Evolutionary conservation across 345 rosid species (phyloP), one percentile per base, ranked within the genome.

Genomic region (Populus nigra): DNA sequence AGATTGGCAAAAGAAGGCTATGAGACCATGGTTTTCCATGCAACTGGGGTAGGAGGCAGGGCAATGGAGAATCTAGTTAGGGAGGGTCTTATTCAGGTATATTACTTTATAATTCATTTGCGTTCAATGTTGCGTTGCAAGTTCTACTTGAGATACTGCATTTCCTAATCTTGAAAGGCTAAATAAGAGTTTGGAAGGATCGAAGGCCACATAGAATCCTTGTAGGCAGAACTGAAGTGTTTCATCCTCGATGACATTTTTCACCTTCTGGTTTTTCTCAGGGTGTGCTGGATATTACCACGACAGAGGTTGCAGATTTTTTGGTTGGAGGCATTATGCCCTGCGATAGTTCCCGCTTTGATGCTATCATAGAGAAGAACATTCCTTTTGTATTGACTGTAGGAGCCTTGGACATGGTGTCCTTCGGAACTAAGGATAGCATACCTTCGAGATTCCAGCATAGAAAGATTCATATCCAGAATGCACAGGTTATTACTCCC

Each of bases 401-500:
- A 5, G 99, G 98, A 68, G 99, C 98, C 66, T 86, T 93, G 81
- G 99, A 95, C 84, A 92, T 91, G 96, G 99, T 91, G 82, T 93
- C 89, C 82, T 95, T 95, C 87, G 99, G 97, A 79, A 72, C 92
- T 69, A 89, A 79, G 84, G 90, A 91, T 41, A 86, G 96, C 75
- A 89, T 91, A 78, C 98, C 96, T 80, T 79, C 91, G 61, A 73
- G 67, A n/a, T 90, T 91, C 76, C 90, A 87, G 76, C 83, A 83
- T 36, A 83, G 99, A 72, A 93, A 91, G 79, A 88, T 91, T 80
- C 89, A 88, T 82, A 86, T 88, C 73, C 99, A 95, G 81, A 95
- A 90, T 80, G 88, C 88, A 67, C 96, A 90, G 93, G 99, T 92
- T 73, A 74, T 73, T 68, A 65, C 47, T 43, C 13, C 18, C 79